Base-by-base conservation (phyloP, 768 basidiomycete genomes). In the Macrolepiota albuminosa region DNA sequence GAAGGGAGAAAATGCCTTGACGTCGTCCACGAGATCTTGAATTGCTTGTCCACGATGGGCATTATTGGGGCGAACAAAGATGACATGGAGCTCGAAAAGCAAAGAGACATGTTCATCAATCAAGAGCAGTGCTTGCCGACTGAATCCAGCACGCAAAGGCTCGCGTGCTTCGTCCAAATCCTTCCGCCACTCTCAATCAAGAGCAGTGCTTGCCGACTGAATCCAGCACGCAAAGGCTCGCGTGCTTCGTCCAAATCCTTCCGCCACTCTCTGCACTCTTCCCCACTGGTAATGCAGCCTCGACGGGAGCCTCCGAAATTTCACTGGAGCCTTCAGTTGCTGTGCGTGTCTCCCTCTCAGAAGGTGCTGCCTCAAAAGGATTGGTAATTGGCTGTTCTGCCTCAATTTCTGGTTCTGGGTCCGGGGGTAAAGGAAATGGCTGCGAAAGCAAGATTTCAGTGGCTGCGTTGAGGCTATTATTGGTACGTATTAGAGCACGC, bases 391-490 rank as follows among this genome's bases (percentile, higher is more conserved):
- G 63, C 9, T 68, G 67, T 34, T 70, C 63, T 11, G 68, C 67
- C 29, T 70, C 68, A 10, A 66, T 63, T 14, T 76, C 77, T 2
- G 81, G 75, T 29, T 79, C 80, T 0, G 85, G 85, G 66, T 92
- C 91, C 4, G 85, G 84, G 34, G 85, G 84, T 45, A 91, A 78
- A 3, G 88, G 84, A 67, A 88, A 89, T 2, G 94, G 93, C 64
- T 95, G 89, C 0, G 84, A 81, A 14, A 99, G 77, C 1, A 99
- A 80, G 4, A 91, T 76, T 64, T 98, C 95, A 0, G 96, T 89
- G 4, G 97, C 97, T 5, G 89, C 85, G 47, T 81, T 86, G 67
- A 97, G 79, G 67, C 97, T 95, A 72, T 98, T 98, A 62, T 89
- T 85, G 4, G 89, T 86, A 11, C 95, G 90, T 21, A 81, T 72